phyloP scores from a whole-genome alignment of 495 filamentous ascomycete species.

The Penicillium fimorum region DNA sequence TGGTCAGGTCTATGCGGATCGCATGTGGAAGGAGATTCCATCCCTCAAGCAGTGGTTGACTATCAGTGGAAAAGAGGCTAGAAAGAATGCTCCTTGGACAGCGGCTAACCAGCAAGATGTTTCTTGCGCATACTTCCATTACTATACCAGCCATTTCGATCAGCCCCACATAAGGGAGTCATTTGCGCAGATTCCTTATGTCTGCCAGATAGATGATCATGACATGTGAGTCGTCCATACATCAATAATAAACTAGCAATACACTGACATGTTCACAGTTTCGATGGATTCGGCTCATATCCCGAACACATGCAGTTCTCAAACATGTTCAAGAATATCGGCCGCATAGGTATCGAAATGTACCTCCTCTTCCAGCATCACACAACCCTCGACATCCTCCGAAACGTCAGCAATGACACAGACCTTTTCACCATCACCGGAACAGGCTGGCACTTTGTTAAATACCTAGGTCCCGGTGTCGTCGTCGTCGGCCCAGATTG shows the following conservation, averaged over 20 bases:
- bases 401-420: constrained; percentile 77
- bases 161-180: constrained; percentile 91
- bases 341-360: constrained; percentile 96
- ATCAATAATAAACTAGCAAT: neutral
- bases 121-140: constrained; percentile 95
- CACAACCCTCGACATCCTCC: constrained; percentile 89
- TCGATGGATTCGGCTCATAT: constrained; percentile 97
- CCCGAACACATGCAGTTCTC: constrained; percentile 98
- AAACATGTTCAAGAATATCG: constrained; percentile 97
- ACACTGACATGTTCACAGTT: constrained; percentile 52
- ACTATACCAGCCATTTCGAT: constrained; percentile 96
- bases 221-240: constrained; percentile 75
- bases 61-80: constrained; percentile 85
- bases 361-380: constrained; percentile 99
- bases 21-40: constrained; percentile 94
- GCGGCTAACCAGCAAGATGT: constrained; percentile 93
- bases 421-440: constrained; percentile 98
- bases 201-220: constrained; percentile 92
- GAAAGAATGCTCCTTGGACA: constrained; percentile 88
- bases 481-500: constrained; percentile 88
- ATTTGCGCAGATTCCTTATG: constrained; percentile 94
- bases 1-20: constrained; percentile 93
- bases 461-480: constrained; percentile 88
- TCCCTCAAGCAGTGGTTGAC: constrained; percentile 89
- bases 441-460: constrained; percentile 96